These are phyloP conservation scores for Cruciata laevipes DNA, from an alignment of 257 asterid genomes.

Conservation along the genomic window DNA sequence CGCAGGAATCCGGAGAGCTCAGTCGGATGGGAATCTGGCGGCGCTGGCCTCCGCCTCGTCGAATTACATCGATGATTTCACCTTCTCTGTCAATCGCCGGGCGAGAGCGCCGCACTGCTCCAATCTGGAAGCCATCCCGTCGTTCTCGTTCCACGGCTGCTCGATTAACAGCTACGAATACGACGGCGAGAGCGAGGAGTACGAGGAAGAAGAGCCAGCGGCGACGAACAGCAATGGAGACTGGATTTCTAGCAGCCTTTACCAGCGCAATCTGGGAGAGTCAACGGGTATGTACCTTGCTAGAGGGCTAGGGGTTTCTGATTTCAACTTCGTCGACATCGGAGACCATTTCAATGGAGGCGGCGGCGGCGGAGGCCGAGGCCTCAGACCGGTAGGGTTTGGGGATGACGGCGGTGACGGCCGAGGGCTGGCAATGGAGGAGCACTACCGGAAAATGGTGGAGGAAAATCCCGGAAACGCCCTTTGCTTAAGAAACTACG, in stretches of 20 bases:
- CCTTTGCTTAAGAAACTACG: slow-evolving; percentile 70
- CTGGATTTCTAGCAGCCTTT: slow-evolving; percentile 17
- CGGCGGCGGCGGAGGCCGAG: slow-evolving; percentile 44
- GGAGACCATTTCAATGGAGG: slow-evolving; percentile 30
- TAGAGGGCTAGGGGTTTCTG: slow-evolving; percentile 53
- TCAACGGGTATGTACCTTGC: slow-evolving; percentile 63
- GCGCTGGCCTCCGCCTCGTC: slow-evolving; percentile 29
- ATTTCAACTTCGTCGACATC: slow-evolving; percentile 18
- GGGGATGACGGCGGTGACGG: slow-evolving; percentile 35
- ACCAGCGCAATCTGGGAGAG: slow-evolving; percentile 17
- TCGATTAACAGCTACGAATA: slow-evolving; percentile 22
- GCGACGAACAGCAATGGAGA: slow-evolving; percentile 18
- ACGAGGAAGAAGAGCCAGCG: slow-evolving; percentile 22
- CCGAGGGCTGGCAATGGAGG: slow-evolving; percentile 40
- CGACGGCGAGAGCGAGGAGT: slow-evolving; percentile 32
- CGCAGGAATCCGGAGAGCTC: slow-evolving; percentile 50
- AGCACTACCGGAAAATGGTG: slow-evolving; percentile 58
- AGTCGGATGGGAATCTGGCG: slow-evolving; percentile 73
- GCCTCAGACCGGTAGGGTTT: slow-evolving; percentile 38
- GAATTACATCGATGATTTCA: slow-evolving; percentile 34
- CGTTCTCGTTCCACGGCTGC: slow-evolving; percentile 28
- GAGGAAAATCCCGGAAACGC: slow-evolving; percentile 59
- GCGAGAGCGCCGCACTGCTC: slow-evolving; percentile 24
- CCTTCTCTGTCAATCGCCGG: slow-evolving; percentile 20
- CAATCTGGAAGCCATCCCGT: slow-evolving; percentile 50